These are phyloP conservation scores for Naganishia friedmannii DNA, from an alignment of 768 basidiomycete genomes.

Conservation along the genomic window DNA sequence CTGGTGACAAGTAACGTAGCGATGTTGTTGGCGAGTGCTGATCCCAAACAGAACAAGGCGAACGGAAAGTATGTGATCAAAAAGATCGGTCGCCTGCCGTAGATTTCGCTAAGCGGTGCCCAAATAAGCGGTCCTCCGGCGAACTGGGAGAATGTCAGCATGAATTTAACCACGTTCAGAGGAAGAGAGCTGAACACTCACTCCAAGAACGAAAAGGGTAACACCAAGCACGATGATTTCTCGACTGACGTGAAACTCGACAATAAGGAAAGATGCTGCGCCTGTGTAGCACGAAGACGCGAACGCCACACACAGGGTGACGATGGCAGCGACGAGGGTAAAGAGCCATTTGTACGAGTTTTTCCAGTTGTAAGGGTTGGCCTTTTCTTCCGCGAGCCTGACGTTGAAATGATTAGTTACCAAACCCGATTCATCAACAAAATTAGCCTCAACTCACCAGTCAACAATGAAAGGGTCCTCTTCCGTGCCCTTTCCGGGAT, in stretches of 20 bases:
- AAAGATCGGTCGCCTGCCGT: constrained; percentile 46
- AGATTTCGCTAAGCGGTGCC: constrained; percentile 46
- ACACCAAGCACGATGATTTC: constrained; percentile 32
- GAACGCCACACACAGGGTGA: constrained; percentile 46
- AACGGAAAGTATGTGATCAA: constrained; percentile 41
- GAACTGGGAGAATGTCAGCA: constrained; percentile 39
- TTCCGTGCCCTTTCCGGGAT: constrained; percentile 42
- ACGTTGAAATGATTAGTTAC: neutral
- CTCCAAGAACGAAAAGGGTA: constrained; percentile 10
- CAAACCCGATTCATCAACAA: neutral
- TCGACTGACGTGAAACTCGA: constrained; percentile 23
- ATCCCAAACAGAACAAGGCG: constrained; percentile 48
- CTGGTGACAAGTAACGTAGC: constrained; percentile 47
- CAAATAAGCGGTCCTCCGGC: constrained; percentile 39
- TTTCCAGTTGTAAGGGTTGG: constrained; percentile 46
- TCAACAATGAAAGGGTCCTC: constrained; percentile 50
- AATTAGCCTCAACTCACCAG: constrained; percentile 36
- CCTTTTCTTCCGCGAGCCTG: constrained; percentile 37
- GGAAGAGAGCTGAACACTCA: neutral
- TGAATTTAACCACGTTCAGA: neutral
- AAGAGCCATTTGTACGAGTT: constrained; percentile 44
- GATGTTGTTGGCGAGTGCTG: constrained; percentile 42
- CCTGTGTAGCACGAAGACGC: constrained; percentile 41
- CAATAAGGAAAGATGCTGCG: constrained; percentile 17
- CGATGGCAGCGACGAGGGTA: constrained; percentile 39